Conservation (phyloP, 2,329 filamentous ascomycete genomes). For the Spiromastix sp. region DNA sequence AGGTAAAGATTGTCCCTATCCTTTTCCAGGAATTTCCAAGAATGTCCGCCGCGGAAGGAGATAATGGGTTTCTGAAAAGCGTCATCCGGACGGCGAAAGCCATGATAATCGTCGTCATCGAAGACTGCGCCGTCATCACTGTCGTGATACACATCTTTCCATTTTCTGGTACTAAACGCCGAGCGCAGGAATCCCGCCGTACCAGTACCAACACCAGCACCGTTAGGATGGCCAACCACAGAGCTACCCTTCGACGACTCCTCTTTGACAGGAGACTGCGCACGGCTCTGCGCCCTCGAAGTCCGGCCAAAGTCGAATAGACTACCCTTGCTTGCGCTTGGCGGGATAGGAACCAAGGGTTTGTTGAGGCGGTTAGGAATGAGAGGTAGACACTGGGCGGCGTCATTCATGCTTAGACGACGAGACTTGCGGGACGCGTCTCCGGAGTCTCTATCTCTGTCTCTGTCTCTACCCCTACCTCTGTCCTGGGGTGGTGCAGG, state of each 20-base stretch:
- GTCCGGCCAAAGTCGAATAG: constrained; percentile 8
- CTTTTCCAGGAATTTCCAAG: constrained; percentile 21
- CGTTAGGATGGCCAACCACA: background rate
- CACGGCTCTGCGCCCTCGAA: background rate
- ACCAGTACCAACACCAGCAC: background rate
- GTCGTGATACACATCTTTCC: background rate
- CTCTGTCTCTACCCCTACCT: background rate
- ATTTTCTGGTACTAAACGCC: constrained; percentile 4
- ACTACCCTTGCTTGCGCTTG: constrained; percentile 1
- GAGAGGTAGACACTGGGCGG: constrained; percentile 9
- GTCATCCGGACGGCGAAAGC: constrained; percentile 6
- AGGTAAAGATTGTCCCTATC: constrained; percentile 20
- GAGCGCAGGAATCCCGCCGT: constrained; percentile 7
- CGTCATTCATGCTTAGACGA: constrained; percentile 21
- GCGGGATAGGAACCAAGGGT: background rate
- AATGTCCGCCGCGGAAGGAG: constrained; percentile 19
- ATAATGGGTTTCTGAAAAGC: constrained; percentile 6
- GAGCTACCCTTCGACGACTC: no score
- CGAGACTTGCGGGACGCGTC: constrained; percentile 10
- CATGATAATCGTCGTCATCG: constrained; percentile 5
- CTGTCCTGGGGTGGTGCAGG: no score
- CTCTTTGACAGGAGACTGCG: constrained; percentile 4
- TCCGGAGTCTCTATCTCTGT: background rate
- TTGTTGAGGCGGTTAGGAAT: constrained; percentile 7
- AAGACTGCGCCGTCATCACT: background rate